Percentiles rank a stretch among this genome's conserved stretches.
phyloP scores from a whole-genome alignment of 305 asterid genomes.

The Ilex paraguariensis region DNA sequence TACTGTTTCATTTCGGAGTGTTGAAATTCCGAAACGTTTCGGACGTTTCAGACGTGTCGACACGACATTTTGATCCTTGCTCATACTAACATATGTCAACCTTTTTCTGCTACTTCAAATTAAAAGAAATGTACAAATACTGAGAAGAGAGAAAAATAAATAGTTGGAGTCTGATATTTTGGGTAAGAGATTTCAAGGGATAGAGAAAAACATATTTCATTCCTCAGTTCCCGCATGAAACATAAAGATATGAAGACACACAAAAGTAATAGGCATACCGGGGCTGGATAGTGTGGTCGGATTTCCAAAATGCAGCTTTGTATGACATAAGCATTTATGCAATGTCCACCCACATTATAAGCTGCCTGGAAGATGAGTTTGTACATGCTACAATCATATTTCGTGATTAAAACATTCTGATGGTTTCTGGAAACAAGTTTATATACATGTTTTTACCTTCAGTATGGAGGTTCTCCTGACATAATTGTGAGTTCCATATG shows the following conservation, averaged over 20 bases:
- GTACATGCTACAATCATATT: slow-evolving; percentile 15
- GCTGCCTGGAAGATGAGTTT: slow-evolving; percentile 48
- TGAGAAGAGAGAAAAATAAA: neutral
- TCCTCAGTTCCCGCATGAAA: too few relatives aligned
- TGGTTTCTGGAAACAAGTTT: neutral
- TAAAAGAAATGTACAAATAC: neutral
- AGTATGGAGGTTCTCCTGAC: slow-evolving; percentile 15
- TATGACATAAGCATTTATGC: slow-evolving; percentile 71
- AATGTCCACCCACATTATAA: slow-evolving; percentile 79
- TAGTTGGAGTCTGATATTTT: too few relatives aligned
- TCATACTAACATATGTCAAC: too few relatives aligned
- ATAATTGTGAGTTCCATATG: slow-evolving; percentile 72
- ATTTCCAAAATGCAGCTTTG: slow-evolving; percentile 75
- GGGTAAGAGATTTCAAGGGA: too few relatives aligned
- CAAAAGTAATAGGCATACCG: slow-evolving; percentile 40
- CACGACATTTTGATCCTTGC: too few relatives aligned
- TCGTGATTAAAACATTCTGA: slow-evolving; percentile 11
- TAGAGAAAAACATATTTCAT: too few relatives aligned
- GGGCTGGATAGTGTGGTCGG: slow-evolving; percentile 69
- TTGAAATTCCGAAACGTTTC: too few relatives aligned
- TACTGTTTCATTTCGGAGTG: too few relatives aligned
- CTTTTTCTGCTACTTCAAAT: neutral
- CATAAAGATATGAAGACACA: too few relatives aligned
- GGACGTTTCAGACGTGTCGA: too few relatives aligned
- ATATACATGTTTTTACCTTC: slow-evolving; percentile 45